These are phyloP conservation scores for Paramecium biaurelia DNA, from an alignment of 73 alveolate species.

Conservation along the genomic window DNA sequence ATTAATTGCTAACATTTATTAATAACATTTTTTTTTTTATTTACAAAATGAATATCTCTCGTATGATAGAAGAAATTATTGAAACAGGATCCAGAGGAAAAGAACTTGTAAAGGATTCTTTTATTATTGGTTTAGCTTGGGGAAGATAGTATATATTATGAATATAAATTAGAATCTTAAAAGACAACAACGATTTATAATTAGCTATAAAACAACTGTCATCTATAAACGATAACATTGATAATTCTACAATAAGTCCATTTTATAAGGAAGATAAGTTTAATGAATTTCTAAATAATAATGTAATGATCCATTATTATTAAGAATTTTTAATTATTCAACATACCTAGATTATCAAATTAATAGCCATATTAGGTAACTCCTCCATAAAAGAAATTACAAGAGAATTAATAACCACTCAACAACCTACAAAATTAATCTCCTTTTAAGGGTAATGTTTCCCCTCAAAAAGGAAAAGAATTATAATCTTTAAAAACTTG, in stretches of 20 bases:
- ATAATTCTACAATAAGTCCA: background rate
- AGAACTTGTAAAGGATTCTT: background rate
- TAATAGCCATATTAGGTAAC: background rate
- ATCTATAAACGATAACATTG: background rate
- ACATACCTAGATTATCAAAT: background rate
- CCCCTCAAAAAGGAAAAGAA: background rate
- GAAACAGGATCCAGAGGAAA: background rate
- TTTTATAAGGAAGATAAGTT: background rate
- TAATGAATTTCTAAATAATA: background rate
- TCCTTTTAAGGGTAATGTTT: background rate
- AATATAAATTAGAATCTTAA: background rate
- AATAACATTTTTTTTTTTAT: no score
- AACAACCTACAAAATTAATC: background rate
- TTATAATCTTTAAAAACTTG: background rate
- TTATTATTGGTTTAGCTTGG: background rate
- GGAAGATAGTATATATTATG: background rate
- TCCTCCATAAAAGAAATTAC: background rate
- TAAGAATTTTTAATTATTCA: background rate
- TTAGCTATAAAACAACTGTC: background rate
- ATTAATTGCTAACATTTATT: background rate
- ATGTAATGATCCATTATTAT: background rate
- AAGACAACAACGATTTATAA: background rate
- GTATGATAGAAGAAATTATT: background rate
- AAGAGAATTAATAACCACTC: background rate
- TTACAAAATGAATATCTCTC: background rate